Evolutionary conservation across 2,329 filamentous ascomycete species (phyloP), one percentile per base, ranked within the genome.

Genomic region (Pseudofabraea citricarpa): DNA sequence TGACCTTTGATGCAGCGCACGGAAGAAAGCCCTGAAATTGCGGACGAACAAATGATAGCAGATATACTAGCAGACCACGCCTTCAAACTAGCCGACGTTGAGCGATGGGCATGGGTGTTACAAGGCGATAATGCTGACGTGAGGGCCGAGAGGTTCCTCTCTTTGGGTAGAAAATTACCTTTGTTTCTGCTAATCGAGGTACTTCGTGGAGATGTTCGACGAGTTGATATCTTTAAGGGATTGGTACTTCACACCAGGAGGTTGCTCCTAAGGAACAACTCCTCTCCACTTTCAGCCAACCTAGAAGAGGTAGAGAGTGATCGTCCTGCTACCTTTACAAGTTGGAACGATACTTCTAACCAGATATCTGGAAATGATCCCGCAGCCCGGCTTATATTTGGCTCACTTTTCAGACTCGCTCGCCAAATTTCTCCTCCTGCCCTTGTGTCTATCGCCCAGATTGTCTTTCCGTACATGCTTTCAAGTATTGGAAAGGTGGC

Each of bases 91-190:
- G 15, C 46, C 19, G 56, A 64, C 49, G 40, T 63, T 18, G 27
- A 43, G 2, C n/a, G 43, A 23, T 64, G 60, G 59, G 49, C 49
- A 21, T 56, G 53, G 46, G 50, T 62, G 38, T 13, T 62, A 2
- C 43, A 49, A 6, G 52, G 43, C 22, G 27, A 47, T 8, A 22
- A 33, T 33, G 19, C 48, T n/a, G 51, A 58, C 19, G 45, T 46
- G 23, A 56, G 46, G 41, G 48, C 49, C 4, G 18, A 53, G n/a
- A 51, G 55, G 20, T 54, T 61, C 26, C 32, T 56, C 15, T 49
- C 52, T 2, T 21, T 39, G 4, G 15, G 33, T 15, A 33, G 39
- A 4, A 18, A 38, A 8, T 45, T 47, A 18, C 59, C 58, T 13
- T 22, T 36, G 5, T 56, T 62, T 41, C 21, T 64, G 3, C 43